Percentiles rank a stretch among this genome's conserved stretches.
Conservation (phyloP, 2,329 filamentous ascomycete species). For the Thermothelomyces thermophilus region DNA sequence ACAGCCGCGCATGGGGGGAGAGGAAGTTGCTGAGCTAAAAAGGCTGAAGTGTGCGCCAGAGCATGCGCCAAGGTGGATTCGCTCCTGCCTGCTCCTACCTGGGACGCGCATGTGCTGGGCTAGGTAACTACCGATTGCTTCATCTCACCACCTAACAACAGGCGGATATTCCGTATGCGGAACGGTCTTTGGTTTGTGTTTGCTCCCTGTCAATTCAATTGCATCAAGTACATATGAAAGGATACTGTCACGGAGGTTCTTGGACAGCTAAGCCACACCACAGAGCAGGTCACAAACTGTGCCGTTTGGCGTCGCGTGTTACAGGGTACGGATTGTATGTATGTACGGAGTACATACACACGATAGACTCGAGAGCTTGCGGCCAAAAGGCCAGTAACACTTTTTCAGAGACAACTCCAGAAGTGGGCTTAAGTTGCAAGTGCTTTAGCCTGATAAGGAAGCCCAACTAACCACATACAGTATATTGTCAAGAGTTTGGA, state of each 20-base stretch:
- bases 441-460: too few relatives aligned
- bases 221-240: neutral
- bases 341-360: too few relatives aligned
- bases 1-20: slow-evolving; percentile 9
- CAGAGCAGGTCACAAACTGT: neutral
- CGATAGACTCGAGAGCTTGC: slow-evolving; percentile 9
- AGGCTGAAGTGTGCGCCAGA: slow-evolving; percentile 23
- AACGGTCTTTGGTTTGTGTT: neutral
- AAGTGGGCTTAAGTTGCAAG: too few relatives aligned
- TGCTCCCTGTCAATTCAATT: neutral
- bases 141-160: slow-evolving; percentile 18
- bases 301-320: slow-evolving; percentile 18
- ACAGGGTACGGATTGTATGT: too few relatives aligned
- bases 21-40: slow-evolving; percentile 17
- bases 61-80: slow-evolving; percentile 20
- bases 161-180: slow-evolving; percentile 11
- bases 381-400: neutral
- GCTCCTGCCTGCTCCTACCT: neutral
- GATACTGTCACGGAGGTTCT: neutral
- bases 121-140: neutral
- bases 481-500: too few relatives aligned
- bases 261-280: slow-evolving; percentile 3
- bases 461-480: too few relatives aligned
- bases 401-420: neutral
- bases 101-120: slow-evolving; percentile 13